Evolutionary conservation across 768 basidiomycete genomes (phyloP).

Genomic region (Clavaria fumosa): DNA sequence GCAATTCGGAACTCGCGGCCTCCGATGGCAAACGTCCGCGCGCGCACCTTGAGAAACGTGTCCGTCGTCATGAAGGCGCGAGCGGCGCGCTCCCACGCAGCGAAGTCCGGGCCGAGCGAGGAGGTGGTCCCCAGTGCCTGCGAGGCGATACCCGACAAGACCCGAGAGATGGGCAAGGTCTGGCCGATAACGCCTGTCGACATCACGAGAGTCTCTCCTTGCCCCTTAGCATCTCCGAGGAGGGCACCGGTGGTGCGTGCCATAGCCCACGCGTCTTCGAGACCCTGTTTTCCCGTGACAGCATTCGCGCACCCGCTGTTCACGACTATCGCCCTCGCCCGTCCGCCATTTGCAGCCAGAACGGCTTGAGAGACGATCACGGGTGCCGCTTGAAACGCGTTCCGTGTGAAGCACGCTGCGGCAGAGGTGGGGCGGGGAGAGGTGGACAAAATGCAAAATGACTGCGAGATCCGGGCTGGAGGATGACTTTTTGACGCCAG

Average conservation of each 20-base stretch:
- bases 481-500: constrained; percentile 75
- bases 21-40: constrained; percentile 54
- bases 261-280: constrained; percentile 89
- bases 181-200: constrained; percentile 97
- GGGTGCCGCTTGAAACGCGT: constrained; percentile 94
- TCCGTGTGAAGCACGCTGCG: constrained; percentile 89
- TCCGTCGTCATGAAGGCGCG: constrained; percentile 98
- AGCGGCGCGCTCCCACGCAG: constrained; percentile 73
- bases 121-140: constrained; percentile 19
- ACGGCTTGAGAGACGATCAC: constrained; percentile 78
- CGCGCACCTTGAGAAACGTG: constrained; percentile 92
- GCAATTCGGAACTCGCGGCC: constrained; percentile 66
- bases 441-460: constrained; percentile 71
- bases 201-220: constrained; percentile 74
- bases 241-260: constrained; percentile 57
- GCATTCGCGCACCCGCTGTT: constrained; percentile 98
- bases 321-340: constrained; percentile 73
- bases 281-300: constrained; percentile 83
- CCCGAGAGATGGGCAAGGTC: constrained; percentile 72
- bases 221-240: constrained; percentile 13
- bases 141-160: constrained; percentile 55
- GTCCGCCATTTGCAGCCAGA: constrained; percentile 44
- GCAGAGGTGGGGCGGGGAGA: constrained; percentile 57
- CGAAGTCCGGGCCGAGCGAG: constrained; percentile 43
- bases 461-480: constrained; percentile 65